Base-by-base conservation (phyloP, 2,329 filamentous ascomycete genomes). In the Sporothrix curviconia region DNA sequence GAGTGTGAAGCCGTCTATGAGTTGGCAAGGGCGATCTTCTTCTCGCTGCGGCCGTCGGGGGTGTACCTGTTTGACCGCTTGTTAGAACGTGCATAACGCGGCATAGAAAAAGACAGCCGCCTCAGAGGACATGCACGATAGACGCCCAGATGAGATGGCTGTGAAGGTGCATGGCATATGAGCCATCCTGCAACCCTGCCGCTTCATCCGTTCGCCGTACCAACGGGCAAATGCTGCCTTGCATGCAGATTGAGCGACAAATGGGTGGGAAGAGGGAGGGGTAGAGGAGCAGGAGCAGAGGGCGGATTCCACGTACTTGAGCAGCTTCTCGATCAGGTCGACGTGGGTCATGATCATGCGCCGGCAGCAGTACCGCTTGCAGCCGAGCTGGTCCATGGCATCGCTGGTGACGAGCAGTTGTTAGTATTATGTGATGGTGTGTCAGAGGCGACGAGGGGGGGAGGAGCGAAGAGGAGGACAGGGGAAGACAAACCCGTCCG, bases 341-440 rank as follows among this genome's bases (percentile, higher is more conserved):
- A 99, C 94, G 75, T 99, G 94, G 60, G 94, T 99, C 89, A 99
- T 96, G 73, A 99, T 85, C 94, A 99, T 99, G 69, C 94, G 88
- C 66, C 94, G 89, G 78, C 94, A 99, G 82, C 94, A 99, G 79
- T 99, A 99, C 66, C 94, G 85, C 75, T 90, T 92, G 69, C 95
- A 87, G 57, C 91, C 91, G 55, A 99, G 85, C 70, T 91, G 83
- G 73, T 97, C 92, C 87, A 99, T 95, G 42, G 92, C 94, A 71
- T 96, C 91, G 69, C 94, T 96, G 47, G 24, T n/a, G 19, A 25
- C 15, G 19, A 4, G 17, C 9, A 7, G 34, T 24, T 17, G 17
- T 43, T 32, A 46, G 47, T n/a, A 4, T 44, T 46, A n/a, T 40
- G 14, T 5, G 9, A 15, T 39, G 14, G 14, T 37, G n/a, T n/a